Conservation (phyloP, 164 flowering plant species). For the Berberis vulgaris region DNA sequence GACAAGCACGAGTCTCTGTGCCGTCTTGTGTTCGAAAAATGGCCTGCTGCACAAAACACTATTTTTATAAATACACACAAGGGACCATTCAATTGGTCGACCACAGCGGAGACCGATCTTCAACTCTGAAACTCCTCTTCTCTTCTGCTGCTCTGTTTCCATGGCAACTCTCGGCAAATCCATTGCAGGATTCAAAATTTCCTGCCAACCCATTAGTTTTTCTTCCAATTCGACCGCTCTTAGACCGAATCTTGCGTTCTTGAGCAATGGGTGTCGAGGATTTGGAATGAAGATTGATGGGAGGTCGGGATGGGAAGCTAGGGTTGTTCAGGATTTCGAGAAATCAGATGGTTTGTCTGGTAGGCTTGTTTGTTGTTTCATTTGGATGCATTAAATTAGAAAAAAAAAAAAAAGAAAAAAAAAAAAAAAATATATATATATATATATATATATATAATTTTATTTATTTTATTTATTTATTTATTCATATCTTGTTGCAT, state of each 20-base stretch:
- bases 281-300: conserved; percentile 11
- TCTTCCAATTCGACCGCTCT: conserved; percentile 3
- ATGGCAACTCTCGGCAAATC: conserved; percentile 31
- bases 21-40: no score
- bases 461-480: not conserved
- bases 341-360: conserved; percentile 21
- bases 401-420: no score
- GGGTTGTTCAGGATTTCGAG: conserved; percentile 13
- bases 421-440: no score
- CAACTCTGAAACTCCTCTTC: no score
- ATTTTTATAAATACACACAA: no score
- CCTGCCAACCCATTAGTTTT: conserved; percentile 4
- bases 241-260: conserved; percentile 15
- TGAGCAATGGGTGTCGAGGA: conserved; percentile 14
- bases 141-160: not conserved
- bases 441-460: not conserved
- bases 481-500: not conserved
- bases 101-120: no score
- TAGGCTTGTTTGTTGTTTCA: conserved; percentile 3
- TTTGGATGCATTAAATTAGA: no score
- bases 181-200: conserved; percentile 13
- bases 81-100: no score
- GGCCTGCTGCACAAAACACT: no score
- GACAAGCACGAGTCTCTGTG: no score
- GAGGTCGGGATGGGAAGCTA: conserved; percentile 8